Evolutionary conservation across 192 early-diverging fungal genomes (phyloP).

Genomic region (Geranomyces variabilis): DNA sequence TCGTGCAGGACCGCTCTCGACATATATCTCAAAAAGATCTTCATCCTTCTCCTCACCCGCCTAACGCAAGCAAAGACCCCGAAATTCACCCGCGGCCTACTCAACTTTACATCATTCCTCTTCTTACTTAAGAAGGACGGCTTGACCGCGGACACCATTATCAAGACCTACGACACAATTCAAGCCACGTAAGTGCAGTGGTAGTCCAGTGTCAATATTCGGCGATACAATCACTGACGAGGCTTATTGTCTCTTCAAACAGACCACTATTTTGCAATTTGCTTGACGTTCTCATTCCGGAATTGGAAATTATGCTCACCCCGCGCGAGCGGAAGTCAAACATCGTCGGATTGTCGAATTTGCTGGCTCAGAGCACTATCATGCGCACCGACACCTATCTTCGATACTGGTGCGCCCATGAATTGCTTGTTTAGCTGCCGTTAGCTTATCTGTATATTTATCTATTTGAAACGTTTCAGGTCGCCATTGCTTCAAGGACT

Average conservation of each 20-base stretch:
- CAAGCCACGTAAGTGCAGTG: constrained; percentile 53
- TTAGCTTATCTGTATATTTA: background rate
- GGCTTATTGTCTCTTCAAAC: constrained; percentile 25
- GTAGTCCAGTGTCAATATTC: background rate
- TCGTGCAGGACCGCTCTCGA: constrained; percentile 30
- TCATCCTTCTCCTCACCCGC: constrained; percentile 61
- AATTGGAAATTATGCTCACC: constrained; percentile 59
- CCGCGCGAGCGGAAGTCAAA: constrained; percentile 65
- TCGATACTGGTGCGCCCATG: constrained; percentile 9
- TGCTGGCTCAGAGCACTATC: constrained; percentile 59
- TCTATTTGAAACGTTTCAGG: constrained; percentile 43
- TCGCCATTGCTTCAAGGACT: constrained; percentile 53
- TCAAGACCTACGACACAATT: constrained; percentile 61
- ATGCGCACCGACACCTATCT: constrained; percentile 26
- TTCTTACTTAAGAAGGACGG: constrained; percentile 66
- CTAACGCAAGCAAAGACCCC: constrained; percentile 60
- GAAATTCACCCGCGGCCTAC: constrained; percentile 67
- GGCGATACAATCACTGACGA: background rate
- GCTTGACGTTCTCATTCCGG: constrained; percentile 68
- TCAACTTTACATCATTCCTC: constrained; percentile 69
- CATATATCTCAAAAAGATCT: constrained; percentile 61
- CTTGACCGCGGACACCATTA: constrained; percentile 61
- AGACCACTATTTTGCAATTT: constrained; percentile 67
- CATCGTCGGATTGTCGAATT: constrained; percentile 64
- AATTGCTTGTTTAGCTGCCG: background rate